Base-by-base conservation (phyloP, 2,329 filamentous ascomycete species). In the Sporothrix humicola region DNA sequence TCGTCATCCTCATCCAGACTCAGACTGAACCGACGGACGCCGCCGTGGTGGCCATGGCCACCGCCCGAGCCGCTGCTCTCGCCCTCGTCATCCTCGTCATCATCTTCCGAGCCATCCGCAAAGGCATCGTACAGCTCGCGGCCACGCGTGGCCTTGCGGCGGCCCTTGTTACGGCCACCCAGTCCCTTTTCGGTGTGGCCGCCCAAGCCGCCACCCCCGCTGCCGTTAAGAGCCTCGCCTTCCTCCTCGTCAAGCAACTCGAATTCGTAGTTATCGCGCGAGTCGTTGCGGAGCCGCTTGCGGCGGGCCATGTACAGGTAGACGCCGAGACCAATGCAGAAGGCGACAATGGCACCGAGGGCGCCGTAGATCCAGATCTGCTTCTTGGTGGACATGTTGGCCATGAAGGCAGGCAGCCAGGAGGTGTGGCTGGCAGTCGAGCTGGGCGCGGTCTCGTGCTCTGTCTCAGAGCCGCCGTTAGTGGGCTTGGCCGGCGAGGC, bases 81-180 rank as follows among this genome's bases (percentile, higher is more conserved):
- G 4, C 85, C 84, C 15, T 83, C 80, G 4, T 84, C 82, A 31
- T 84, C 82, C 46, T 85, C 73, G 72, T 93, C 92, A 73, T 96
- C 95, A 73, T 95, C 95, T 31, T 88, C 87, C 75, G 88, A 90
- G 71, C 94, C 95, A 17, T 93, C 95, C 0, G 96, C 96, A 86
- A 99, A 99, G 4, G 96, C 96, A 85, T 99, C 96, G 81, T 99
- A 99, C 61, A 99, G 84, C 84, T 98, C 95, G 42, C 95, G 94
- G 1, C 94, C 96, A 23, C 93, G 82, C 70, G 87, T 86, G 9
- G 73, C 72, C 72, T 75, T 77, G 76, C 88, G 86, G 73, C 85
- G 84, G 20, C 83, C 78, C 77, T 84, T 84, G 77, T 84, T 84
- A 77, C 82, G 80, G 37, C 63, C 50, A 3, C 66, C 37, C 59